phyloP scores from a whole-genome alignment of 352 stramenopile species.

The Phytopythium cucurbitacearum region DNA sequence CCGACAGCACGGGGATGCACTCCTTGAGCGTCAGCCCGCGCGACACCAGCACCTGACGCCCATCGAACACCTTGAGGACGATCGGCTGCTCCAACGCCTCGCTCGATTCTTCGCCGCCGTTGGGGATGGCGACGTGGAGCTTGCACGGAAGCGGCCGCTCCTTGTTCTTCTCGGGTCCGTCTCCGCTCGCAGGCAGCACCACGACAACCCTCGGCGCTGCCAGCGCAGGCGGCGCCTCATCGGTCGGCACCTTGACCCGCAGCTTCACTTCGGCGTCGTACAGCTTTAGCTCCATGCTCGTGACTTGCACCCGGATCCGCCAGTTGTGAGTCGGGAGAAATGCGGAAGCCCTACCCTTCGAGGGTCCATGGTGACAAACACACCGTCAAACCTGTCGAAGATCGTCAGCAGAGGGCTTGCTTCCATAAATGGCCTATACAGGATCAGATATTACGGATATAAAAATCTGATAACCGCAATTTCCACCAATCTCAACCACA shows the following conservation, averaged over 20 bases:
- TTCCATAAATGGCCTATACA: no score
- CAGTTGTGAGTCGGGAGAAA: slow-evolving; percentile 2
- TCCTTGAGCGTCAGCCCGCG: slow-evolving; percentile 35
- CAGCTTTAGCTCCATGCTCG: slow-evolving; percentile 36
- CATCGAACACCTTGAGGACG: slow-evolving; percentile 35
- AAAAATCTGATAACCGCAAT: no score
- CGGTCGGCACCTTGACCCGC: slow-evolving; percentile 13
- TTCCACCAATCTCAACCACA: no score
- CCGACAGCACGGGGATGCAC: slow-evolving; percentile 44
- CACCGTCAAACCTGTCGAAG: no score
- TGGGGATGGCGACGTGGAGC: slow-evolving; percentile 22
- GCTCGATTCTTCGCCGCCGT: slow-evolving; percentile 22
- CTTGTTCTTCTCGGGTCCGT: slow-evolving; percentile 6
- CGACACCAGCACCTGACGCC: slow-evolving; percentile 19
- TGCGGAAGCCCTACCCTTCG: not conserved
- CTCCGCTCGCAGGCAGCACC: slow-evolving; percentile 6
- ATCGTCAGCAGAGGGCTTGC: no score
- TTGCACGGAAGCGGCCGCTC: slow-evolving; percentile 29
- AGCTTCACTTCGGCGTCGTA: slow-evolving; percentile 20
- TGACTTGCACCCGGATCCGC: slow-evolving; percentile 1
- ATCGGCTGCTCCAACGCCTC: slow-evolving; percentile 31
- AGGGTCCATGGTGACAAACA: no score
- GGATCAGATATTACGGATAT: no score
- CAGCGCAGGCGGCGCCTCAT: slow-evolving; percentile 3
- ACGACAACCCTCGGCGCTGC: slow-evolving; percentile 9